phyloP scores from a whole-genome alignment of 1,284 basidiomycete genomes.

The Marasmius tenuissimus region DNA sequence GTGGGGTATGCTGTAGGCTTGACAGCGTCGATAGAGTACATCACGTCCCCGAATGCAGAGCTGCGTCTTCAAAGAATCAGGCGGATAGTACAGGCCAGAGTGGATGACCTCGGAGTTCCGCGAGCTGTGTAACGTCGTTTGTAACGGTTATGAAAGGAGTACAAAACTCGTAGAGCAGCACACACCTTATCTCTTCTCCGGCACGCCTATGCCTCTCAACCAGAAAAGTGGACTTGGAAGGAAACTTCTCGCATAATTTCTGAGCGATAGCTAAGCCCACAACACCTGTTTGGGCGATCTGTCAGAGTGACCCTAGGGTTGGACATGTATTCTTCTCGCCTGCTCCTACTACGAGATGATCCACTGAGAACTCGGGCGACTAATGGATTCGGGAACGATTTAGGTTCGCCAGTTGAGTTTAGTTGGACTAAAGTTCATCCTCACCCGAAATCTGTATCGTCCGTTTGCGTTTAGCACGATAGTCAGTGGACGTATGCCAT shows the following conservation, averaged over 20 bases:
- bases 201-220: constrained; percentile 77
- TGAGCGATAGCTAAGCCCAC: constrained; percentile 89
- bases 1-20: constrained; percentile 63
- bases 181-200: constrained; percentile 84
- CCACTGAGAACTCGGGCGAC: constrained; percentile 76
- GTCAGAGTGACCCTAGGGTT: background rate
- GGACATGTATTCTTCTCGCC: constrained; percentile 43
- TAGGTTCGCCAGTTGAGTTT: background rate
- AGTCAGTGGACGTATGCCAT: background rate
- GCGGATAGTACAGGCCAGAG: constrained; percentile 85
- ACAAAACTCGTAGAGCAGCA: background rate
- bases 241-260: constrained; percentile 67
- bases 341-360: constrained; percentile 91
- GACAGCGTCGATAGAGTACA: constrained; percentile 82
- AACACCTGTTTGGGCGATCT: constrained; percentile 51
- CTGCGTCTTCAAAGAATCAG: constrained; percentile 81
- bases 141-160: background rate
- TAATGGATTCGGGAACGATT: constrained; percentile 22
- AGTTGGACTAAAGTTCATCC: background rate
- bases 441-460: background rate
- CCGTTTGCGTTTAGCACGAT: background rate
- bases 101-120: constrained; percentile 97
- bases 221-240: constrained; percentile 76
- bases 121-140: constrained; percentile 52
- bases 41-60: constrained; percentile 88